Conservation (phyloP, 495 filamentous ascomycete genomes). For the Pyrenopolyporus hunteri region DNA sequence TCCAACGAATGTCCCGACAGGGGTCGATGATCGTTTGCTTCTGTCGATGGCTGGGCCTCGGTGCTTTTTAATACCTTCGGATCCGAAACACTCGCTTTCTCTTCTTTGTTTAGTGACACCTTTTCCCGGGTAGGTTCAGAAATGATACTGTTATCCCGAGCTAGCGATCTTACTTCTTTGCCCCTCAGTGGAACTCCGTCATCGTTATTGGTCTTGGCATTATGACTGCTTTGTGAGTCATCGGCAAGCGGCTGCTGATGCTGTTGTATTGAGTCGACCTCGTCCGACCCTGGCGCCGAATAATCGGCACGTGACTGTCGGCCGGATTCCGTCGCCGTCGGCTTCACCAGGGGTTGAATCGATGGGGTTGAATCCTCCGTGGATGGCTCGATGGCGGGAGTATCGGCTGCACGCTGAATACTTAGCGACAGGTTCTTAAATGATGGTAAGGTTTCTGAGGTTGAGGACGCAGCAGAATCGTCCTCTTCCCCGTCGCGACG, state of each 20-base stretch:
- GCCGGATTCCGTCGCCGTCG: conserved; percentile 6
- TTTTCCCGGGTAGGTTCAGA: neutral
- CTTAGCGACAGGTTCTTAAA: conserved; percentile 44
- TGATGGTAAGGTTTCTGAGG: conserved; percentile 40
- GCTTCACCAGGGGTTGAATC: conserved; percentile 42
- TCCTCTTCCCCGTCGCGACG: conserved; percentile 72
- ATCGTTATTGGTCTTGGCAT: neutral
- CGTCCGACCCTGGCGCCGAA: neutral
- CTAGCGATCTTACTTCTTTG: neutral
- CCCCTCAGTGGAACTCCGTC: neutral
- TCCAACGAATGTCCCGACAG: neutral
- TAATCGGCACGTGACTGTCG: conserved; percentile 6
- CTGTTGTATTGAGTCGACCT: neutral
- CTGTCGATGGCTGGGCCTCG: neutral
- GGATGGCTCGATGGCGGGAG: conserved; percentile 28
- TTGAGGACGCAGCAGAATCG: conserved; percentile 33
- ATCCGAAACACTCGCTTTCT: conserved; percentile 2
- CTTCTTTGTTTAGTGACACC: conserved; percentile 4
- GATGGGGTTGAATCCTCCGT: conserved; percentile 24
- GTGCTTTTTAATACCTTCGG: conserved; percentile 15
- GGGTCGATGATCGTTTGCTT: neutral
- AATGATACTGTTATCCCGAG: conserved; percentile 7
- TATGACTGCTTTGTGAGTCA: conserved; percentile 22
- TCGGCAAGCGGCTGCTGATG: neutral
- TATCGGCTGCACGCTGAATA: conserved; percentile 40